Base-by-base conservation (phyloP, 768 basidiomycete genomes). In the Peribolospora kevripleyi region DNA sequence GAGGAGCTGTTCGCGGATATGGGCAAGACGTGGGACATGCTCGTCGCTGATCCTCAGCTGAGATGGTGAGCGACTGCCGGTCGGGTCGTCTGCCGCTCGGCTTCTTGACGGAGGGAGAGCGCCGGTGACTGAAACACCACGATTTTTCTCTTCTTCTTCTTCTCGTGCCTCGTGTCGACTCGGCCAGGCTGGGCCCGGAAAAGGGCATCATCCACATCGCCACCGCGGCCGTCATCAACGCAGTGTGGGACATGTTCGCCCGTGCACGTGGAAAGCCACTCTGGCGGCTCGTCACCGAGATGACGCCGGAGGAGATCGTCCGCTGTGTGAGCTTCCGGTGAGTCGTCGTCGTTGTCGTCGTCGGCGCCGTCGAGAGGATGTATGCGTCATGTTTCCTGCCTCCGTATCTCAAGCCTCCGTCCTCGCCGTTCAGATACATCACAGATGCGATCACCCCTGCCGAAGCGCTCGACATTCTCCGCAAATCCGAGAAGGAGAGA, bases 201-300 rank as follows among this genome's bases (percentile, higher is more conserved):
- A 91, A 91, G 67, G 90, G 90, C 52, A 85, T 95, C 3, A 88
- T 95, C 53, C 83, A 86, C 64, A 79, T 91, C 52, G 85, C 87
- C 3, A 75, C 54, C 5, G 57, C 52, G 4, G 59, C 59, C 3
- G 85, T 95, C 6, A 77, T 84, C 66, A 93, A 93, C 60, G 90
- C 88, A 0, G 63, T 91, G 2, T 95, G 90, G 90, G 90, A 93
- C 63, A 78, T 91, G 61, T 63, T 58, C 11, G 67, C 65, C 43
- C 66, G 65, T 48, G 41, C 39, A 38, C 38, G 70, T 80, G 60
- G 74, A 53, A 91, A 91, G 68, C 90, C 90, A 5, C 69, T 93
- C 3, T 95, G 90, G 90, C 90, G 93, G 65, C 73, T 95, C 11
- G 74, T 95, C 50, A 80, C 81, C 1, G 90, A 95, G 62, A 86